A percentile compares a stretch with the other conserved stretches of the same genome.
Conservation (phyloP, 208 protist genomes). For the Leishmania mexicana region DNA sequence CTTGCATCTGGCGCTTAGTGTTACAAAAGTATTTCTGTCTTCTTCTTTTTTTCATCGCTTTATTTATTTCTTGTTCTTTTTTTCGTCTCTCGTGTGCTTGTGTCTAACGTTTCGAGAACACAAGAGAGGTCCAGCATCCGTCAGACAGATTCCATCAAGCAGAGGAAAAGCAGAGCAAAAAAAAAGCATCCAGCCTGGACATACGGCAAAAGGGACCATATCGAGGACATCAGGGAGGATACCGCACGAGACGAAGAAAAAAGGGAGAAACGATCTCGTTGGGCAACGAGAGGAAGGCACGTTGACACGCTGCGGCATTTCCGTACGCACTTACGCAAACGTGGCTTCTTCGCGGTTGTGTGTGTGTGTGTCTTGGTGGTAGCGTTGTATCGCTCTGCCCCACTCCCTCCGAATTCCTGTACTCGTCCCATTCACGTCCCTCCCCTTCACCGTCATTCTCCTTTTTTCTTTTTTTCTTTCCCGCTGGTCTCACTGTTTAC, state of each 20-base stretch:
- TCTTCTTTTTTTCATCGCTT: not conserved
- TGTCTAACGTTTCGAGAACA: not conserved
- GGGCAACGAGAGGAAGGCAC: not conserved
- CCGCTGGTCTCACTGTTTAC: not conserved
- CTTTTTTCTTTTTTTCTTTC: not conserved
- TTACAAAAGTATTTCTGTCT: not conserved
- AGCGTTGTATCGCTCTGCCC: not conserved
- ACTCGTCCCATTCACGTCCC: not conserved
- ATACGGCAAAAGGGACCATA: not conserved
- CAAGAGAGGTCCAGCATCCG: not conserved
- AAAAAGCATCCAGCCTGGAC: not conserved
- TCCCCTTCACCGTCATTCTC: not conserved
- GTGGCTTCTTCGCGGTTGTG: not conserved
- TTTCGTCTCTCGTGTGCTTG: not conserved
- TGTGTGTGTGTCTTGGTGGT: not conserved
- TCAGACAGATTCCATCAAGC: not conserved
- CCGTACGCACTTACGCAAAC: not conserved
- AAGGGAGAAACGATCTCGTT: not conserved
- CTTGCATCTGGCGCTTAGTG: not conserved
- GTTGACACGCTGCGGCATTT: not conserved
- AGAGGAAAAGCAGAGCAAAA: not conserved
- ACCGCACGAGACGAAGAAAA: not conserved
- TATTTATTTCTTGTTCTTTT: not conserved
- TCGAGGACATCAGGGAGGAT: not conserved
- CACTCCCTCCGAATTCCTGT: not conserved